phyloP scores from a whole-genome alignment of 2,329 filamentous ascomycete species.

The Trichoderma hamatum region DNA sequence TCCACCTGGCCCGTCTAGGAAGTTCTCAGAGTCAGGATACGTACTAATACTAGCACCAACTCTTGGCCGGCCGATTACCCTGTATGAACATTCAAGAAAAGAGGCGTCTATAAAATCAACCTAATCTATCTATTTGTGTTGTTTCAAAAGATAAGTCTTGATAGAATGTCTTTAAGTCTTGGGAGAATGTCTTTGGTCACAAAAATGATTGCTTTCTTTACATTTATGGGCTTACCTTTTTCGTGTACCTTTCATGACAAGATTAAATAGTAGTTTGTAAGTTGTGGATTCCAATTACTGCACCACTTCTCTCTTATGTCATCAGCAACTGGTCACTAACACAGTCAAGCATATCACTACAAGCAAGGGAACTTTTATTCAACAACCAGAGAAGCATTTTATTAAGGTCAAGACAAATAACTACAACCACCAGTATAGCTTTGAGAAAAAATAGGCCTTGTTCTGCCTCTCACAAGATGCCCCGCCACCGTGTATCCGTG shows the following conservation, averaged over 20 bases:
- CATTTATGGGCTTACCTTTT: not conserved
- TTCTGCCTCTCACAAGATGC: not conserved
- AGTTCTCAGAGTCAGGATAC: not conserved
- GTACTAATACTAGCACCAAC: not conserved
- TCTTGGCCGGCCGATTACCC: not conserved
- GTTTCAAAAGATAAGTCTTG: not conserved
- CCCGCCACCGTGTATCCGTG: not conserved
- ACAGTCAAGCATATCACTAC: not conserved
- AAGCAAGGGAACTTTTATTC: not conserved
- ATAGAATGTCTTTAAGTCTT: too few species aligned
- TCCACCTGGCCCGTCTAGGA: not conserved
- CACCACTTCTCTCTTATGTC: too few species aligned
- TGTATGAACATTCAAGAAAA: not conserved
- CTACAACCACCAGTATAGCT: not conserved
- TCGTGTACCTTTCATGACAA: too few species aligned
- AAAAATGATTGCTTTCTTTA: not conserved
- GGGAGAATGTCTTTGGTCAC: not conserved
- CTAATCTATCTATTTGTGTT: not conserved
- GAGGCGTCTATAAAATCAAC: not conserved
- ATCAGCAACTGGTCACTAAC: not conserved
- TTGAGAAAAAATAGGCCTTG: not conserved
- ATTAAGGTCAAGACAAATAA: not conserved
- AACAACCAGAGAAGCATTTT: not conserved
- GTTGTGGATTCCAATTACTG: too few species aligned
- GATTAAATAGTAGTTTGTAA: too few species aligned